Conservation (phyloP, 805 yeast species). For the Hyphopichia homilentoma region DNA sequence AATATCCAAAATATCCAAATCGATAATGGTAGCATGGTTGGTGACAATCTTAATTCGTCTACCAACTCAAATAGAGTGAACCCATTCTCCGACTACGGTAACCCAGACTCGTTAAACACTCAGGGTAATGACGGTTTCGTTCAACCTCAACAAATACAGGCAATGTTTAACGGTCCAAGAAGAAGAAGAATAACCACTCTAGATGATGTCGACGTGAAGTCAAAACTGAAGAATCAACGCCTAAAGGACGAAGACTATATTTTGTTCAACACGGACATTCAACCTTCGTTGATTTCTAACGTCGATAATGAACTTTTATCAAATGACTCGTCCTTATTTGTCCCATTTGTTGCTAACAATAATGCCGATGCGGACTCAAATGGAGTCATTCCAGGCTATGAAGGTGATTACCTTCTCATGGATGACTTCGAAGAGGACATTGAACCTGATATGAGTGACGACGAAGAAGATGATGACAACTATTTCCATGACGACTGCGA, state of each 20-base stretch:
- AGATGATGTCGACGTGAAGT: conserved; percentile 15
- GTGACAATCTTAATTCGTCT: neutral
- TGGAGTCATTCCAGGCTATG: conserved; percentile 27
- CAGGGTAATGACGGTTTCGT: conserved; percentile 8
- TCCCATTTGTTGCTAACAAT: conserved; percentile 14
- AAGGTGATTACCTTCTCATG: conserved; percentile 29
- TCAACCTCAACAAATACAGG: conserved; percentile 8
- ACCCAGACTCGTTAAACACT: conserved; percentile 29
- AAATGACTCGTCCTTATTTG: conserved; percentile 26
- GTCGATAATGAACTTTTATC: conserved; percentile 19
- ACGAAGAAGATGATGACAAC: conserved; percentile 35
- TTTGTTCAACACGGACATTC: conserved; percentile 38
- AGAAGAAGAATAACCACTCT: conserved; percentile 33
- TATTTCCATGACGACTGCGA: conserved; percentile 37
- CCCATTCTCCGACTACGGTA: conserved; percentile 39
- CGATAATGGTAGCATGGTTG: neutral
- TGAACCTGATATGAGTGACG: conserved; percentile 39
- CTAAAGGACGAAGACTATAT: conserved; percentile 28
- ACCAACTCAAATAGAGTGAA: conserved; percentile 6
- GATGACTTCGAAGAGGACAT: conserved; percentile 39
- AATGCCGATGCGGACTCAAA: conserved; percentile 9
- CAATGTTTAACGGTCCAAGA: conserved; percentile 9
- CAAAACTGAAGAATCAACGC: conserved; percentile 3
- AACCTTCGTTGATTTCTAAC: conserved; percentile 34
- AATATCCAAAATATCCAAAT: neutral